Conservation (phyloP, 257 asterid genomes). For the Przewalskia tangutica region DNA sequence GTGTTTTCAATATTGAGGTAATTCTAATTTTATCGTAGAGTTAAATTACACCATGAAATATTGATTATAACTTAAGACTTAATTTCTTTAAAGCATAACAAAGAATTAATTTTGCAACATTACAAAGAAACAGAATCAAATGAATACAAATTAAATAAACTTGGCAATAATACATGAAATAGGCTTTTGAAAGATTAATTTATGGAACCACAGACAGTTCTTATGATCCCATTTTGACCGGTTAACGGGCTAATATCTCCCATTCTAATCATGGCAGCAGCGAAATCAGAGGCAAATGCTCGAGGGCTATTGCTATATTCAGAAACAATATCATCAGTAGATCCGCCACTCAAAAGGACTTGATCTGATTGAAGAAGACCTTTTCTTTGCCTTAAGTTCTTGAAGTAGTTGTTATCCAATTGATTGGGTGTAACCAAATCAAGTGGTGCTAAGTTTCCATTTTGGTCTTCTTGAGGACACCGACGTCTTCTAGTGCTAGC, state of each 20-base stretch:
- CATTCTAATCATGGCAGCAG: neutral
- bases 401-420: neutral
- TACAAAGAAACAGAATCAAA: neutral
- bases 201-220: slow-evolving; percentile 17
- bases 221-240: slow-evolving; percentile 6
- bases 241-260: slow-evolving; percentile 8
- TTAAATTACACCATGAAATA: neutral
- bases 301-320: neutral
- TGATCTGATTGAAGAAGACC: neutral
- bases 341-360: neutral
- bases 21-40: neutral
- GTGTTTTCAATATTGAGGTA: neutral
- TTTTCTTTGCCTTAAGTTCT: neutral
- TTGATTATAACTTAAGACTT: no score
- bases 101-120: neutral
- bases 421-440: neutral
- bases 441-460: slow-evolving; percentile 7
- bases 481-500: slow-evolving; percentile 15
- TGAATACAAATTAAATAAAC: neutral
- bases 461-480: slow-evolving; percentile 11
- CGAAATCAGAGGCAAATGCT: neutral
- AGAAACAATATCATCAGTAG: neutral
- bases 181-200: neutral
- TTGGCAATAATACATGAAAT: neutral
- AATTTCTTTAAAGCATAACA: neutral